These are phyloP conservation scores for Populus pruinosa DNA, from an alignment of 345 rosid genomes.

Conservation along the genomic window DNA sequence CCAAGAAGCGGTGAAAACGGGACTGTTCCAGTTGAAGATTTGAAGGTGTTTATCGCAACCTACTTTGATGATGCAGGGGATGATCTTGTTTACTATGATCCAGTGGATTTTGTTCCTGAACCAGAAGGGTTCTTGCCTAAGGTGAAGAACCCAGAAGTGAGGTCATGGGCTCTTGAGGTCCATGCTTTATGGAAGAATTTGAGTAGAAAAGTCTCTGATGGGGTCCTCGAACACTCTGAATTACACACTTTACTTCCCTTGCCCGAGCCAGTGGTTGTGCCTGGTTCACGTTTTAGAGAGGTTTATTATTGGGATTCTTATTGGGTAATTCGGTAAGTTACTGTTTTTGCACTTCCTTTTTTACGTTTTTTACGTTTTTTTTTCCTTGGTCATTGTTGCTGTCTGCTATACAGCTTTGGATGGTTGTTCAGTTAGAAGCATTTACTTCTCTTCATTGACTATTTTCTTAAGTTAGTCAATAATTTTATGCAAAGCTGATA, in stretches of 20 bases:
- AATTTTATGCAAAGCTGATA: too few species aligned
- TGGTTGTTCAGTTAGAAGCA: background rate
- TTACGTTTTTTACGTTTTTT: background rate
- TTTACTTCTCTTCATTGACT: too few species aligned
- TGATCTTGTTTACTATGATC: constrained; percentile 51
- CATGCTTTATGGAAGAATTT: constrained; percentile 78
- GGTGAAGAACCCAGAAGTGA: constrained; percentile 60
- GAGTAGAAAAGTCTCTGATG: constrained; percentile 51
- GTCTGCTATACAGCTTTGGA: background rate
- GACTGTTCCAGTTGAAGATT: constrained; percentile 13
- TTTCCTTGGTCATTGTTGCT: background rate
- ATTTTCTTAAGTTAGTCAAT: too few species aligned
- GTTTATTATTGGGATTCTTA: constrained; percentile 95
- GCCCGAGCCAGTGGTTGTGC: constrained; percentile 60
- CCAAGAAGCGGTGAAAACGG: constrained; percentile 35
- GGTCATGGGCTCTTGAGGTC: constrained; percentile 76
- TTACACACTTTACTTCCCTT: constrained; percentile 74
- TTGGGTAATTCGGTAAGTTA: constrained; percentile 76
- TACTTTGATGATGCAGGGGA: constrained; percentile 54
- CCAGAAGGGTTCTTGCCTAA: constrained; percentile 63
- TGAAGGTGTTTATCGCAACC: constrained; percentile 16
- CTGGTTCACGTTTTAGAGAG: constrained; percentile 89
- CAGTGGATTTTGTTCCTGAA: constrained; percentile 59
- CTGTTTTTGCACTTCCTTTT: background rate
- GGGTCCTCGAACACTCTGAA: constrained; percentile 49